These are phyloP conservation scores for Triticum timopheevii DNA, from an alignment of 176 grass and related monocot species.

Conservation along the genomic window DNA sequence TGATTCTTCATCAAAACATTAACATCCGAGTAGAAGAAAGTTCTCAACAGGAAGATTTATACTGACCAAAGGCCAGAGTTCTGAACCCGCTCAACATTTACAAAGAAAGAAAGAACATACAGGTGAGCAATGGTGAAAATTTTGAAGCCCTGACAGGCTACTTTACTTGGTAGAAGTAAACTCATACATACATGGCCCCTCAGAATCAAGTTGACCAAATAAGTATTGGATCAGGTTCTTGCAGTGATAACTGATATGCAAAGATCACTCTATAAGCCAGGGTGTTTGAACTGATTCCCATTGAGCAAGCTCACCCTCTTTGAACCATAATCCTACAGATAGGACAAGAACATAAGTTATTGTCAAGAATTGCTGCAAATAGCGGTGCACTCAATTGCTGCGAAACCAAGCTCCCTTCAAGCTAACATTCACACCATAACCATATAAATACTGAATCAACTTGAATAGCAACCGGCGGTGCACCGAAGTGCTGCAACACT, in stretches of 20 bases:
- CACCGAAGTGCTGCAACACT: conserved; percentile 27
- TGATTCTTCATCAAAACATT: not conserved
- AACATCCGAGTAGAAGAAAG: not conserved
- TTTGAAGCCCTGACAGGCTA: not conserved
- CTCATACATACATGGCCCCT: not conserved
- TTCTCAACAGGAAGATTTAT: not conserved
- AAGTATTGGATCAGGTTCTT: not conserved
- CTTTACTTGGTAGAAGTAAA: not conserved
- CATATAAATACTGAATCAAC: not conserved
- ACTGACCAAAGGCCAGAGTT: not conserved
- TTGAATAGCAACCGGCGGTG: not conserved
- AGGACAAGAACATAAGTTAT: conserved; percentile 1
- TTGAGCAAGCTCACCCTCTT: conserved; percentile 67
- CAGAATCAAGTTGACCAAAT: not conserved
- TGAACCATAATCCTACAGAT: conserved; percentile 79
- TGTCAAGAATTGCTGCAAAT: not conserved
- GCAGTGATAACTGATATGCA: not conserved
- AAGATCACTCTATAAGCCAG: conserved; percentile 73
- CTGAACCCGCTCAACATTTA: not conserved
- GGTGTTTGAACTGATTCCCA: conserved; percentile 77
- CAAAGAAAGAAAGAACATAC: not conserved
- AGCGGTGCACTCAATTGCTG: not conserved
- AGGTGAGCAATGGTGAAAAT: not conserved
- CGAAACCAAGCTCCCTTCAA: not conserved
- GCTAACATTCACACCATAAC: not conserved